Base-by-base conservation (phyloP, 345 rosid species). In the Eucalyptus fibrosa region DNA sequence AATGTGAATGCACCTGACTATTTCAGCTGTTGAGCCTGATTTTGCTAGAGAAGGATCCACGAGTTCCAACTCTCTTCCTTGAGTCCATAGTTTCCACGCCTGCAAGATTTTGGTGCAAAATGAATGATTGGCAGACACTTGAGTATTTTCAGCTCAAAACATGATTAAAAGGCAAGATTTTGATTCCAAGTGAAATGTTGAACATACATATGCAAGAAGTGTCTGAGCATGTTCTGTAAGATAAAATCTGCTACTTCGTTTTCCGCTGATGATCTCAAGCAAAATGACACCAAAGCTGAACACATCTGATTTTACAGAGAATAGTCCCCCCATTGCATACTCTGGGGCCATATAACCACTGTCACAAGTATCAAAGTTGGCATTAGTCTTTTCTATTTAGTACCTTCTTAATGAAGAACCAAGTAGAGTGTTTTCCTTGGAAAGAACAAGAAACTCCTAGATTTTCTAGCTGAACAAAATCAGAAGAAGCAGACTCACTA, bases 21-120 rank as follows among this genome's bases (percentile, higher is more conserved):
- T 93, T 90, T 94, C 92, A 23, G 87, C 42, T 4, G 34, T 53
- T 17, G 90, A 88, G 34, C 90, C 90, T 34, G 94, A 90, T 86
- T 88, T 89, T 50, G 92, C 72, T 19, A 89, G 30, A 24, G 89
- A 42, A 86, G 89, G 67, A 28, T 95, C 95, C n/a, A 93, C 32
- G 17, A 94, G 9, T 87, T 94, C 94, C 83, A 91, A 28, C 87
- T 89, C 93, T 67, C 89, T 92, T 16, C 92, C 92, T 34, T 91
- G 93, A 32, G 85, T 92, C 95, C 95, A 95, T 5, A 90, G 86
- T 89, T 87, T 89, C 96, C 96, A 95, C 7, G 92, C 93, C 95
- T 93, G 88, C 69, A 67, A 53, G 21, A 23, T 21, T 86, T 34
- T 51, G 9, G 60, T 11, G 60, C 42, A 86, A 28, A 32, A 28